A percentile compares a stretch with the other conserved stretches of the same genome.
These are phyloP conservation scores for Solanum boliviense DNA, from an alignment of 257 asterid genomes.

Conservation along the genomic window DNA sequence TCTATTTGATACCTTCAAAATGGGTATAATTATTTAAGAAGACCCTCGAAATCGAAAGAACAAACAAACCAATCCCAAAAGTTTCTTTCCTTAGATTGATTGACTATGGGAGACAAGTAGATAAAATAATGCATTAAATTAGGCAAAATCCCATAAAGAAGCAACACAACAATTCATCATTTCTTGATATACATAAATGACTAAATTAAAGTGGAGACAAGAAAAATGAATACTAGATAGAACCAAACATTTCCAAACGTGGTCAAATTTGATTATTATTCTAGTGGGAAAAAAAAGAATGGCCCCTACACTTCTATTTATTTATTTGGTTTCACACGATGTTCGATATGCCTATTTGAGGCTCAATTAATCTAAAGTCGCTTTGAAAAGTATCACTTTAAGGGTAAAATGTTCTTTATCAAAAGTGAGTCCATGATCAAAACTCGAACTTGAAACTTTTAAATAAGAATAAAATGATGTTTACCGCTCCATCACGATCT, in stretches of 20 bases:
- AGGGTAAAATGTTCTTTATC: fast-evolving
- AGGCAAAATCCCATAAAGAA: background rate
- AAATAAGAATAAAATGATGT: background rate
- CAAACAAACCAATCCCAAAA: background rate
- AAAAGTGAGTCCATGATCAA: background rate
- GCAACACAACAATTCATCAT: background rate
- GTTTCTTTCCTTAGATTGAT: background rate
- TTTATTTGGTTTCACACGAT: background rate
- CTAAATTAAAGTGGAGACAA: background rate
- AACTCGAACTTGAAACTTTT: background rate
- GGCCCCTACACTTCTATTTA: background rate
- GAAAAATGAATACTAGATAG: background rate
- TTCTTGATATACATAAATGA: background rate
- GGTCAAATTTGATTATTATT: background rate
- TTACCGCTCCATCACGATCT: background rate
- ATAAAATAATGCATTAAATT: background rate
- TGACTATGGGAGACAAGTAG: background rate
- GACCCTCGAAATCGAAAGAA: background rate
- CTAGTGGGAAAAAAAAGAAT: background rate
- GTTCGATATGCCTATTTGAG: background rate
- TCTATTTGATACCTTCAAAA: no score
- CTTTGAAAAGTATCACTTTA: background rate
- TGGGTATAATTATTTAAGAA: background rate
- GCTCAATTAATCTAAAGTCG: no score
- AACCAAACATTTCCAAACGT: background rate